Evolutionary conservation across 352 stramenopile genomes (phyloP).

Genomic region (Sclerospora graminicola): DNA sequence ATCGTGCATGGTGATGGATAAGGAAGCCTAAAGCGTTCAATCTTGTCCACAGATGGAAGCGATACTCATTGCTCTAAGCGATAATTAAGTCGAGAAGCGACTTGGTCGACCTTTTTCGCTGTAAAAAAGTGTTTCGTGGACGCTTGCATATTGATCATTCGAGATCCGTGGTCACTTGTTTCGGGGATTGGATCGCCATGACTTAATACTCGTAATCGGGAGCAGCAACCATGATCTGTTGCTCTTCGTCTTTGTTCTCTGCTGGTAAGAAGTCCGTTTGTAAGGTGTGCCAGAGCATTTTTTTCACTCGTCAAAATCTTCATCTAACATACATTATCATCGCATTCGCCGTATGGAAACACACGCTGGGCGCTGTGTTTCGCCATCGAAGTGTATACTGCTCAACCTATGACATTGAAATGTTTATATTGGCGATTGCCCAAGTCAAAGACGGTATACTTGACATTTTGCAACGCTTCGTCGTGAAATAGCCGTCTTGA

Average conservation of each 20-base stretch:
- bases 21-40: slow-evolving; percentile 48
- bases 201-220: slow-evolving; percentile 53
- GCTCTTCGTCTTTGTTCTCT: not conserved
- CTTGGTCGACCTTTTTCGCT: slow-evolving; percentile 55
- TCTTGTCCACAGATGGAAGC: slow-evolving; percentile 43
- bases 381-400: slow-evolving; percentile 84
- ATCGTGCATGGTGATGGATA: slow-evolving; percentile 95
- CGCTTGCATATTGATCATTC: slow-evolving; percentile 43
- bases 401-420: slow-evolving; percentile 94
- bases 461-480: slow-evolving; percentile 41
- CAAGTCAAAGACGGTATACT: slow-evolving; percentile 95
- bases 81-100: slow-evolving; percentile 83
- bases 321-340: slow-evolving; percentile 94
- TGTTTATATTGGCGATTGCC: slow-evolving; percentile 98
- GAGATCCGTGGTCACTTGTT: too few relatives aligned
- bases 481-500: slow-evolving; percentile 22
- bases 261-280: slow-evolving; percentile 48
- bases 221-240: slow-evolving; percentile 18
- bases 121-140: slow-evolving; percentile 90
- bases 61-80: slow-evolving; percentile 87
- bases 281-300: slow-evolving; percentile 81
- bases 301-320: slow-evolving; percentile 93
- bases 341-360: slow-evolving; percentile 88
- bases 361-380: slow-evolving; percentile 78
- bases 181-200: slow-evolving; percentile 27